Evolutionary conservation across 2,329 filamentous ascomycete species (phyloP).

Genomic region (Chalaropsis ovoidea): DNA sequence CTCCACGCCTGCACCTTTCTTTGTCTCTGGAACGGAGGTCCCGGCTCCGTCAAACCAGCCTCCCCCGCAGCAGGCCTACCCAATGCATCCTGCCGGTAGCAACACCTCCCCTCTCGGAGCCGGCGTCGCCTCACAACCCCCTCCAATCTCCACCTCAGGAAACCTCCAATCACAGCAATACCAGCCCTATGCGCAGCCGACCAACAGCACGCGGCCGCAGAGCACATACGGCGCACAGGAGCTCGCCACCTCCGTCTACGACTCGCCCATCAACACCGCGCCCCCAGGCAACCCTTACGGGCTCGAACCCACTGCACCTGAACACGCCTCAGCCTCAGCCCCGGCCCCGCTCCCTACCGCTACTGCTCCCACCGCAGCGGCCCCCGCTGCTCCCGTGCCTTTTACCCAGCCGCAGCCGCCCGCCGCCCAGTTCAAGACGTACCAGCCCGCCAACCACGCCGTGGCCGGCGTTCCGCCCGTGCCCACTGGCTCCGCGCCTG

Average conservation of each 20-base stretch:
- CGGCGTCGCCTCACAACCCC: not conserved
- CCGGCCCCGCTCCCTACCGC: constrained; percentile 29
- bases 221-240: constrained; percentile 67
- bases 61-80: constrained; percentile 39
- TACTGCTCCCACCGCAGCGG: constrained; percentile 29
- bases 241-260: constrained; percentile 65
- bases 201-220: constrained; percentile 47
- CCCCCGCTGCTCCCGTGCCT: constrained; percentile 14
- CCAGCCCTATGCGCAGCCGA: constrained; percentile 42
- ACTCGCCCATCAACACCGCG: constrained; percentile 55
- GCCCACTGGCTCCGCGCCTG: constrained; percentile 29
- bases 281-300: constrained; percentile 37
- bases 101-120: constrained; percentile 32
- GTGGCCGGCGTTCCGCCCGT: constrained; percentile 38
- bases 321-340: constrained; percentile 28
- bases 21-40: constrained; percentile 50
- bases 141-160: constrained; percentile 42
- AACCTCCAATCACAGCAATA: constrained; percentile 37
- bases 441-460: constrained; percentile 15
- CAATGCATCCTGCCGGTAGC: constrained; percentile 33
- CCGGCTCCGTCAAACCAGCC: constrained; percentile 33
- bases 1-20: constrained; percentile 51
- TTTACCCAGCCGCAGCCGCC: constrained; percentile 28
- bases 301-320: constrained; percentile 29
- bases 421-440: constrained; percentile 24